Base-by-base conservation (phyloP, 2,329 filamentous ascomycete species). In the Pyrenophora teres region DNA sequence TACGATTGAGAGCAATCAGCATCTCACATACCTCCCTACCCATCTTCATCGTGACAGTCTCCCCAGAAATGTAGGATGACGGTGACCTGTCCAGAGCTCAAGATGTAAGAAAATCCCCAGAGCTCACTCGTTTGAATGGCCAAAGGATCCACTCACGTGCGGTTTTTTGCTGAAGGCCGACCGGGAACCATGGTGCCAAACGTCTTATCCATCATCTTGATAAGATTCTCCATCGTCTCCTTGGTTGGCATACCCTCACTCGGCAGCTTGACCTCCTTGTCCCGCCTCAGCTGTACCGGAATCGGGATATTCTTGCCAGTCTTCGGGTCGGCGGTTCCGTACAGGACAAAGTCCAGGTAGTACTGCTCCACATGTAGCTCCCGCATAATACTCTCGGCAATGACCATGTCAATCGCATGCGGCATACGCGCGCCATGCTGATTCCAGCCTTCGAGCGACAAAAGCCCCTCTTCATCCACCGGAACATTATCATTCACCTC, bases 271-370 rank as follows among this genome's bases (percentile, higher is more conserved):
- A 64, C 35, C n/a, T 45, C 76, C 63, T 84, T 77, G 63, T 81
- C 80, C 59, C 80, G 75, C 64, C 84, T 78, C 41, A 81, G 77
- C 42, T 77, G 69, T 8, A 71, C 76, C 2, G 83, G 81, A 4
- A 56, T 23, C 0, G 79, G 76, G 4, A 83, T 62, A 65, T 85
- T 80, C 56, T 75, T 67, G 41, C 82, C 78, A 1, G 78, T 83
- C 4, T 67, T 37, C 12, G 4, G 21, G 69, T 88, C 78, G 23
- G 87, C 74, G 64, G 81, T 81, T 0, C 88, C 88, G 77, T 83
- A 89, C 13, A 83, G 55, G 59, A 86, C 77, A 79, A 89, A 86
- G 50, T 80, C 75, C 12, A 80, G 61, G 40, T 86, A 76, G 60
- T 82, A 77, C 10, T 75, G 54, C 47, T 85, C 77, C n/a, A 89